Conservation (phyloP, 2,329 filamentous ascomycete species). For the Leptographium radiaticola region DNA sequence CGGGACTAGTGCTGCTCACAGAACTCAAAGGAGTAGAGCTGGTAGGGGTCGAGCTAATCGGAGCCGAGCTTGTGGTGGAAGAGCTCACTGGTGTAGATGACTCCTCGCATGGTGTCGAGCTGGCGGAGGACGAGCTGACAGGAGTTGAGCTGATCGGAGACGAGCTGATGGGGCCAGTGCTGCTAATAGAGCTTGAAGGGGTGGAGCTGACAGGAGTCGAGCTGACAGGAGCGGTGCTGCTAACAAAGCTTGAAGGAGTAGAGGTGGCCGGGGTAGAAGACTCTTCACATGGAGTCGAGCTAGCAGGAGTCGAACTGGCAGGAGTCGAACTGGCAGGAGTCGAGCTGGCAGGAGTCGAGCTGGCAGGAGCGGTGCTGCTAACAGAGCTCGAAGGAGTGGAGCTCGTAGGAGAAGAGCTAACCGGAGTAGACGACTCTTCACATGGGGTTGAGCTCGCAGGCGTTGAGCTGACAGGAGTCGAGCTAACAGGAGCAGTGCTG, state of each 20-base stretch:
- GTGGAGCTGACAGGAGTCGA: neutral
- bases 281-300: neutral
- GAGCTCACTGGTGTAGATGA: neutral
- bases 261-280: neutral
- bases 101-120: neutral
- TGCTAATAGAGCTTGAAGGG: neutral
- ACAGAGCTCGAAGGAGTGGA: neutral
- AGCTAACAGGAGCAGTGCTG: neutral
- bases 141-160: neutral
- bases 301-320: neutral
- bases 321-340: neutral
- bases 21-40: neutral
- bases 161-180: neutral
- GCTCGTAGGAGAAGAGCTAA: neutral
- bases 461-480: neutral
- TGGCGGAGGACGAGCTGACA: neutral
- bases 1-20: neutral
- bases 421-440: neutral
- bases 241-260: too few species aligned
- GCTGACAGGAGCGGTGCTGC: neutral
- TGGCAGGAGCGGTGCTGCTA: neutral
- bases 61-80: too few species aligned
- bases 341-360: neutral
- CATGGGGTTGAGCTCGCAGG: too few species aligned
- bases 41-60: too few species aligned